Evolutionary conservation across 2,329 filamentous ascomycete genomes (phyloP), one percentile per base, ranked within the genome.

Genomic region (Clonostachys rhizophaga): DNA sequence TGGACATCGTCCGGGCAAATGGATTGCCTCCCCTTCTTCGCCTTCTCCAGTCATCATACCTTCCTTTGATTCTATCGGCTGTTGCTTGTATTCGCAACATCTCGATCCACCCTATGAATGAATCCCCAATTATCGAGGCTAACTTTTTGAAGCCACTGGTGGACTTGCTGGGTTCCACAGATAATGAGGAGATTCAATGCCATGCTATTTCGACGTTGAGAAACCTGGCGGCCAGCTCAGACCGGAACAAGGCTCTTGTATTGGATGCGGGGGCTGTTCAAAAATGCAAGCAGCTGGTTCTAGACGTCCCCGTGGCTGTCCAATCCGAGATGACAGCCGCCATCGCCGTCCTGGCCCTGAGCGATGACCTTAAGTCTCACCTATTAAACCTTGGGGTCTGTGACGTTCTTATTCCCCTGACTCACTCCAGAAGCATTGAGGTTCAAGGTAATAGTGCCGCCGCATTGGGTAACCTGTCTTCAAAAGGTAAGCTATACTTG

Each of bases 251-350:
- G 72, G 89, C 95, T 49, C 78, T 99, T n/a, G 94, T 99, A 2
- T 74, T 99, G 43, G 91, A 97, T 67, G 94, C 94, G 34, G 94
- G 94, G 20, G 94, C 94, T 3, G 94, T 99, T 37, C 91, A 97
- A 64, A 97, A 97, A 67, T 99, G 94, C 83, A 97, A 96, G 70
- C 90, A 97, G 62, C 78, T 99, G 45, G 91, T 99, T 20, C 75
- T 99, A 16, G 86, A 95, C 47, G 94, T 97, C 4, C 91, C 94
- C 0, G 79, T 97, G 43, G 92, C 89, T 37, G 94, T 99, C 3
- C 94, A 99, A 65, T 96, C 91, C 3, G 94, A 99, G 67, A 99
- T 99, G 94, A 99, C 94, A 5, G 94, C 94, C n/a, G 94, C 94
- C 2, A 96, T 99, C 67, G 94, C 94, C 36, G 94, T 99, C 13